Evolutionary conservation across 192 early-diverging fungal genomes (phyloP), one percentile per base, ranked within the genome.

Genomic region (Backusella westeae): DNA sequence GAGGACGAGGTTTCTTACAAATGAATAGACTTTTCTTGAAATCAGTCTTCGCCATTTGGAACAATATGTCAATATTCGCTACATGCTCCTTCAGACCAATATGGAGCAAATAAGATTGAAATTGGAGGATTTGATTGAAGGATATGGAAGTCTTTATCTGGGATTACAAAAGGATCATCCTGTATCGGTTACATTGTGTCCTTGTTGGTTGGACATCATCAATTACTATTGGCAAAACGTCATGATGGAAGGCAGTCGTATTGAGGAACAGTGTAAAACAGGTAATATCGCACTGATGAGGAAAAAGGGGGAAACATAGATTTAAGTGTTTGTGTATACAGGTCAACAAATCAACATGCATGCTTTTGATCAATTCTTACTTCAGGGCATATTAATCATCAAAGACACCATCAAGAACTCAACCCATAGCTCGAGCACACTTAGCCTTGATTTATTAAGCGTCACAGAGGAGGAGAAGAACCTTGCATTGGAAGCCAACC

Each of bases 141-240:
- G 89, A 9, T 88, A 94, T 53, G 96, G 96, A 34, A 94, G 94
- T 74, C 76, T 97, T 34, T 95, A 93, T 77, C 72, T 94, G 67
- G 90, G 94, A 72, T 77, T 95, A 17, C 88, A 92, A 78, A 89
- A 89, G 71, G 74, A 85, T 0, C 88, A 92, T 42, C 86, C 92
- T 1, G 83, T 93, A 5, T 84, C 87, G 6, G 95, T 93, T 75
- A 87, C 92, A 29, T 78, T 89, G 2, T 82, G 85, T 9, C 90
- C 91, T 10, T 83, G 85, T 6, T 85, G 89, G 36, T 78, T 89
- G 6, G 87, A 86, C 38, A 88, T 95, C 38, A 80, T 96, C 69
- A 75, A 80, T 42, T 95, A 89, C 83, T 97, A 95, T 83, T 95
- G 94, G 93, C 75, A 82, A 21, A 75, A 71, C 36, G 67, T 81